Percentiles rank a stretch among this genome's conserved stretches.
These are phyloP conservation scores for Ramularia collo-cygni DNA, from an alignment of 2,329 filamentous ascomycete species.

Conservation along the genomic window DNA sequence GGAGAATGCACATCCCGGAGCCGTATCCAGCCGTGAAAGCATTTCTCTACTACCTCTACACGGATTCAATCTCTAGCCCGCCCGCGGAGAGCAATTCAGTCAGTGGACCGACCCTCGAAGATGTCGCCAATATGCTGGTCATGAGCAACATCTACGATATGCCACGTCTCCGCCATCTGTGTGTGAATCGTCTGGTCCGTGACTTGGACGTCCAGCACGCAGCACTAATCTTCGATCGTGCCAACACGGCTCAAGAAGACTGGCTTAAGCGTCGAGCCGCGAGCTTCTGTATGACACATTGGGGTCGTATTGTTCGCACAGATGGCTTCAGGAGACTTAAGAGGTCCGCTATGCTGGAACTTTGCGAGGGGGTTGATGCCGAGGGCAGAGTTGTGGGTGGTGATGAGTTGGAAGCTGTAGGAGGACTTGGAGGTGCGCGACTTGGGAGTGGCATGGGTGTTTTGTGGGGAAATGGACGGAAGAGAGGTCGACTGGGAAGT, in stretches of 20 bases:
- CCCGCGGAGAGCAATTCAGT: slow-evolving; percentile 20
- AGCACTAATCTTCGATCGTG: slow-evolving; percentile 93
- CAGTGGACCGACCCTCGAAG: slow-evolving; percentile 56
- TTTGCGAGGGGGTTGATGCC: slow-evolving; percentile 87
- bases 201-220: slow-evolving; percentile 93
- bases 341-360: slow-evolving; percentile 72
- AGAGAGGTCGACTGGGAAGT: slow-evolving; percentile 38
- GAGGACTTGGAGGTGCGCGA: slow-evolving; percentile 45
- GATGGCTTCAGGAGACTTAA: slow-evolving; percentile 77
- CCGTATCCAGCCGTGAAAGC: slow-evolving; percentile 90
- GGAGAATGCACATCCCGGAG: slow-evolving; percentile 96
- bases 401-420: slow-evolving; percentile 65
- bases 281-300: slow-evolving; percentile 83
- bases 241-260: slow-evolving; percentile 81
- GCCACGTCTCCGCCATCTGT: slow-evolving; percentile 81
- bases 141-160: slow-evolving; percentile 99
- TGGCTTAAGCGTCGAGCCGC: slow-evolving; percentile 89
- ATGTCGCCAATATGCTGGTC: slow-evolving; percentile 88
- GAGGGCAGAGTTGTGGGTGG: slow-evolving; percentile 88
- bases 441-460: slow-evolving; percentile 34
- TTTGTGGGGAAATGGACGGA: slow-evolving; percentile 33
- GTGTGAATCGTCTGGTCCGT: slow-evolving; percentile 80
- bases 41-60: slow-evolving; percentile 95
- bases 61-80: slow-evolving; percentile 65
- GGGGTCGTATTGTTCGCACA: slow-evolving; percentile 89